Evolutionary conservation across 208 protist species (phyloP), one percentile per base, ranked within the genome.

Genomic region (Strigomonas culicis): DNA sequence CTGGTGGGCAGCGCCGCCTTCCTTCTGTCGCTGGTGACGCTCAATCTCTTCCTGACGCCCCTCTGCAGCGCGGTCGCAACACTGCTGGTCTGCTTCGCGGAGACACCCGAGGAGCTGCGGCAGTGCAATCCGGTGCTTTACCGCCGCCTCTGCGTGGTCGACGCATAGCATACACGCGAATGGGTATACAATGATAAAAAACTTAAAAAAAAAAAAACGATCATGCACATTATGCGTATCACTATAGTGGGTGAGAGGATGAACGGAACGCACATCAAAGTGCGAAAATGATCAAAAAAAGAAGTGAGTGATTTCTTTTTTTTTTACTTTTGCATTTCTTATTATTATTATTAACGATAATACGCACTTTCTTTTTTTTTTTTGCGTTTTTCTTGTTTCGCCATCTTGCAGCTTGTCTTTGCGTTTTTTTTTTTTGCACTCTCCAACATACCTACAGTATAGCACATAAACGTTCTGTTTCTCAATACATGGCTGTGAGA

Each of bases 81-180:
- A 0, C 70, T 95, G 27, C 95, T 97, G 73, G 89, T 97, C 21
- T 94, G 92, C 69, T 94, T 92, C 58, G 92, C 87, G 10, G 92
- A 97, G 66, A 72, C 74, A 4, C 84, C 86, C 1, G 83, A 93
- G 52, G 84, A 70, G n/a, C 72, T 95, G 52, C 75, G 74, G 31
- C 68, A 77, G 49, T 89, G 80, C 3, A 71, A 87, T 46, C 86
- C 83, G 21, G 61, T 77, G 46, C 68, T 95, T 43, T 95, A 95
- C 74, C 73, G n/a, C n/a, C n/a, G n/a, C n/a, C n/a, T n/a, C n/a
- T n/a, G n/a, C n/a, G n/a, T n/a, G n/a, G n/a, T n/a, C n/a, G n/a
- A n/a, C n/a, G n/a, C n/a, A n/a, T n/a, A n/a, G n/a, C n/a, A n/a
- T n/a, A n/a, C n/a, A n/a, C n/a, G n/a, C n/a, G n/a, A 41, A 41